phyloP scores from a whole-genome alignment of 129 eudicot species.

The Solidago caesia region DNA sequence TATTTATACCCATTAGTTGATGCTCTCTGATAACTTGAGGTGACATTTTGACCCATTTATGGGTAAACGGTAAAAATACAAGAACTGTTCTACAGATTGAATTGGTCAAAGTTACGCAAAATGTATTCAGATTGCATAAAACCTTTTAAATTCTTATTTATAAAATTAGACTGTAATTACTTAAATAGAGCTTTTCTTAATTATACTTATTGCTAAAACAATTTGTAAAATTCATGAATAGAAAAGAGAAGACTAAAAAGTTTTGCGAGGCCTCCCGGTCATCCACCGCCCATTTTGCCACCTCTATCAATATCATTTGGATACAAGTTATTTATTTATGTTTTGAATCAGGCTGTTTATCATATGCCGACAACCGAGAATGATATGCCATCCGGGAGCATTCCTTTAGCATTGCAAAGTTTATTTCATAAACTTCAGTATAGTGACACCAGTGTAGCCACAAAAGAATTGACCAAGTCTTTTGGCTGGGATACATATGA shows the following conservation, averaged over 20 bases:
- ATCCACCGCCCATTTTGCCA: slow-evolving; percentile 14
- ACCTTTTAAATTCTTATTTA: background rate
- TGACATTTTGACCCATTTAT: slow-evolving; percentile 14
- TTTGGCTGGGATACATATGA: slow-evolving; percentile 99
- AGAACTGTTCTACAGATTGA: background rate
- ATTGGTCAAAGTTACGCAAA: background rate
- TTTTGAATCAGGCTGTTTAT: slow-evolving; percentile 74
- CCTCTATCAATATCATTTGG: slow-evolving; percentile 15
- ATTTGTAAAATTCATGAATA: slow-evolving; percentile 3
- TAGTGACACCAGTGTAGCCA: slow-evolving; percentile 89
- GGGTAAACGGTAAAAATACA: background rate
- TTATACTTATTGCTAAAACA: too few relatives aligned
- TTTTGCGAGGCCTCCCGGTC: background rate
- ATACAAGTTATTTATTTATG: slow-evolving; percentile 18
- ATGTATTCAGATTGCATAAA: background rate
- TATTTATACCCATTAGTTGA: slow-evolving; percentile 10
- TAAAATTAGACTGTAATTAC: background rate
- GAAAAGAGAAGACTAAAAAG: slow-evolving; percentile 3
- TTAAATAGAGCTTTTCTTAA: too few relatives aligned
- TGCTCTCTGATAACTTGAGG: slow-evolving; percentile 22
- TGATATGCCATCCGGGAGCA: slow-evolving; percentile 90
- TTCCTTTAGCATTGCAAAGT: slow-evolving; percentile 93
- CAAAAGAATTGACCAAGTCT: slow-evolving; percentile 94
- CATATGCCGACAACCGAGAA: slow-evolving; percentile 99
- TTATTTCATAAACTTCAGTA: slow-evolving; percentile 91